phyloP scores from a whole-genome alignment of 2,329 filamentous ascomycete genomes.

The Nigrograna mackinnonii region DNA sequence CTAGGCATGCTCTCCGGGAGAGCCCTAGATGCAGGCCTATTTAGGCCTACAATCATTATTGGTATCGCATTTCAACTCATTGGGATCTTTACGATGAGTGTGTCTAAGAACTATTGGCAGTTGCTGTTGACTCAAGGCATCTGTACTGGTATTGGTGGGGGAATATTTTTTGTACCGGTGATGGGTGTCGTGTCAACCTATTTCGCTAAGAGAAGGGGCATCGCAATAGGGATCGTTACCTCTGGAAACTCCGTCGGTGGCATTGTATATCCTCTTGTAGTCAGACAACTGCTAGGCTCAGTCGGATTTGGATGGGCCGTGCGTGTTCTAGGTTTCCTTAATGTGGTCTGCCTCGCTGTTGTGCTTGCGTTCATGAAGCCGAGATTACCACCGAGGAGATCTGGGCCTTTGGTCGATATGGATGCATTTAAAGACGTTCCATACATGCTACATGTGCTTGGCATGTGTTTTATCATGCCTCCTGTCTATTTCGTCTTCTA shows the following conservation, averaged over 20 bases:
- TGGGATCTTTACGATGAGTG: slow-evolving; percentile 55
- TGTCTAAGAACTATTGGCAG: slow-evolving; percentile 55
- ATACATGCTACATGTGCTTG: slow-evolving; percentile 54
- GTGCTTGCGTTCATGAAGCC: slow-evolving; percentile 48
- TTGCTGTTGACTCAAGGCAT: slow-evolving; percentile 35
- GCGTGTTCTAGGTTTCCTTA: slow-evolving; percentile 50
- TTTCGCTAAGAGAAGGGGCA: slow-evolving; percentile 58
- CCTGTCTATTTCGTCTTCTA: slow-evolving; percentile 63
- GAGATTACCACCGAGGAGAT: slow-evolving; percentile 52
- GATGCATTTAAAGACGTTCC: slow-evolving; percentile 60
- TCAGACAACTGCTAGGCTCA: slow-evolving; percentile 53
- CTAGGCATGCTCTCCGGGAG: slow-evolving; percentile 51
- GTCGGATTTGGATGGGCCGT: slow-evolving; percentile 37
- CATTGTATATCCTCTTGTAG: slow-evolving; percentile 61
- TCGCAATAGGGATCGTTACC: slow-evolving; percentile 63
- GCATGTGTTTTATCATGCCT: slow-evolving; percentile 52
- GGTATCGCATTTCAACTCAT: slow-evolving; percentile 49
- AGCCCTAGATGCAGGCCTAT: slow-evolving; percentile 54
- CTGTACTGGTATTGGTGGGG: slow-evolving; percentile 32
- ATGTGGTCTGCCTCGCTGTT: slow-evolving; percentile 37
- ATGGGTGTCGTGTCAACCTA: slow-evolving; percentile 52
- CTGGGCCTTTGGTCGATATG: slow-evolving; percentile 59
- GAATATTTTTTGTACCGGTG: slow-evolving; percentile 34
- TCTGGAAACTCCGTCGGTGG: slow-evolving; percentile 65
- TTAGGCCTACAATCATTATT: slow-evolving; percentile 44